Base-by-base conservation (phyloP, 768 basidiomycete genomes). In the Auricularia sp. region DNA sequence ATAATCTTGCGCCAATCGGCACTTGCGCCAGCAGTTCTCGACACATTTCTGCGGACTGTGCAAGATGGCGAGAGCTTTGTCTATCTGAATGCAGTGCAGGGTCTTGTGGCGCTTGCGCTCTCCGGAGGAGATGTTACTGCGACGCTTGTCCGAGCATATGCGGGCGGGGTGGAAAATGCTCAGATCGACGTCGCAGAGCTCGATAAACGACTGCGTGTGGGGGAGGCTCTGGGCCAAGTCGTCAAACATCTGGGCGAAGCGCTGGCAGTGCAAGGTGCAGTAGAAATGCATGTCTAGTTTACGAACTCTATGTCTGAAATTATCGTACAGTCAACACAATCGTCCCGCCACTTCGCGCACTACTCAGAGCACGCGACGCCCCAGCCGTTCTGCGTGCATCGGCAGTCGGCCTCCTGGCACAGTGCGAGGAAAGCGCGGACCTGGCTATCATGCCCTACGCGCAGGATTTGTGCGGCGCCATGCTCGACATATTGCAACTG, bases 51-150 rank as follows among this genome's bases (percentile, higher is more conserved):
- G 67, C 86, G 91, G 70, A 83, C 87, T 0, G 75, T 95, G 4
- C 88, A 92, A 70, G 93, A 97, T 66, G 90, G 94, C 44, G 96
- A 98, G 70, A 93, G 91, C n/a, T 98, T 93, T 73, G 85, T 98
- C 63, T 98, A 93, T 71, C 77, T 98, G 62, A 93, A 93, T 71
- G 93, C 90, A 0, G 88, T 96, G 14, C 91, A 94, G 70, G 95
- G 95, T 0, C 80, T 98, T 1, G 83, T 87, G n/a, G 85, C 83
- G 3, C 87, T 98, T 83, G 93, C 88, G 0, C 87, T 93, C 69
- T 79, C 78, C 1, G 84, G 86, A 66, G 91, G 91, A 67, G 87
- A 91, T 11, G 86, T 94, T 12, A 73, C 95, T 7, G 77, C 78
- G 64, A 77, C 79, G 3, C 78, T 97, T 33, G 75, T 93, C n/a